Conservation (phyloP, 192 early-diverging fungal genomes). For the Cetraspora pellucida region DNA sequence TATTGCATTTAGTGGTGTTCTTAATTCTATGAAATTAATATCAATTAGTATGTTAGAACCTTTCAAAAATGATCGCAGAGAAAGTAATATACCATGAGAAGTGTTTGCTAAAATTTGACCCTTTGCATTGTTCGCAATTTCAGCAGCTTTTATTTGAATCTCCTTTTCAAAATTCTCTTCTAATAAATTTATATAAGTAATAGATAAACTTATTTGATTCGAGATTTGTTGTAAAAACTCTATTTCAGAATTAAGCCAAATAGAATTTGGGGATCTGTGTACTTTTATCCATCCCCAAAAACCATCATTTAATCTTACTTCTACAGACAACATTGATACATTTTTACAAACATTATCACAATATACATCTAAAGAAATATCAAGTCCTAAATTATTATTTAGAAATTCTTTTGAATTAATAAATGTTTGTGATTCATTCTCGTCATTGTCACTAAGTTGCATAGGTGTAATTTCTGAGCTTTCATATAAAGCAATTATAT, state of each 20-base stretch:
- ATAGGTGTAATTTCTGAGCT: neutral
- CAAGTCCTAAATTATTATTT: too few relatives aligned
- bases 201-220: slow-evolving; percentile 47
- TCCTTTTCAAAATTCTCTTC: slow-evolving; percentile 46
- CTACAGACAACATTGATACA: too few relatives aligned
- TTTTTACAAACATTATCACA: too few relatives aligned
- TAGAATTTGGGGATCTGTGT: neutral
- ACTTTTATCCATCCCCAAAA: too few relatives aligned
- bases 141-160: slow-evolving; percentile 44
- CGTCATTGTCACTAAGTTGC: too few relatives aligned
- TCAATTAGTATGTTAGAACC: neutral
- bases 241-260: slow-evolving; percentile 43
- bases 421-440: too few relatives aligned
- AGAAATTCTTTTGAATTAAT: too few relatives aligned
- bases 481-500: neutral
- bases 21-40: too few relatives aligned
- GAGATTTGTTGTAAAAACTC: too few relatives aligned
- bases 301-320: too few relatives aligned
- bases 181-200: slow-evolving; percentile 40
- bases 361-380: too few relatives aligned
- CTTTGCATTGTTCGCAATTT: slow-evolving; percentile 50
- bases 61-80: slow-evolving; percentile 22
- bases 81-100: slow-evolving; percentile 44
- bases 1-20: slow-evolving; percentile 48
- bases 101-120: slow-evolving; percentile 49